Conservation (phyloP, 805 yeast genomes). For the Teunomyces panamensis region DNA sequence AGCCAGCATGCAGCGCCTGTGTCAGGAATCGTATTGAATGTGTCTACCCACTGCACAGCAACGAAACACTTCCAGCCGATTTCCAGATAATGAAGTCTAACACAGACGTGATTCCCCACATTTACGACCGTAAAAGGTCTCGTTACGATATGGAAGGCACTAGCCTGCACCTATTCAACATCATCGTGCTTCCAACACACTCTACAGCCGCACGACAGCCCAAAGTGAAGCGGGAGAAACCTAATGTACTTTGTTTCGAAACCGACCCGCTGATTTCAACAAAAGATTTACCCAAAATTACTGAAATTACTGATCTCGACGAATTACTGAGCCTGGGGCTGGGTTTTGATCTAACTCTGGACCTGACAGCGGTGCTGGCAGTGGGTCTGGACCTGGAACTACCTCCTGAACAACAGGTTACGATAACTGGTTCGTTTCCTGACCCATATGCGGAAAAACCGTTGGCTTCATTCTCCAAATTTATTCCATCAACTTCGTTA, state of each 20-base stretch:
- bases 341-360: too few species aligned
- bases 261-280: not conserved
- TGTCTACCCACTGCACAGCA: slow-evolving; percentile 9
- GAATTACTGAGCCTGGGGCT: not conserved
- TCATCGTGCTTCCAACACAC: slow-evolving; percentile 5
- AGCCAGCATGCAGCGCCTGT: slow-evolving; percentile 12
- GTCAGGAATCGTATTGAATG: slow-evolving; percentile 10
- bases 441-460: not conserved
- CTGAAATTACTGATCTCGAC: not conserved
- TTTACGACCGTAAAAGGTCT: not conserved
- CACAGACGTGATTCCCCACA: slow-evolving; percentile 6
- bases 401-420: not conserved
- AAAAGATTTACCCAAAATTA: not conserved
- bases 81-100: slow-evolving; percentile 5
- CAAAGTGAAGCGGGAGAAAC: not conserved
- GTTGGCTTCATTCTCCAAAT: slow-evolving; percentile 5
- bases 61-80: slow-evolving; percentile 8
- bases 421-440: not conserved
- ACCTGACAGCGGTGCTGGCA: too few species aligned
- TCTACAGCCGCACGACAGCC: not conserved
- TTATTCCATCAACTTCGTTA: slow-evolving; percentile 6
- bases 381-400: not conserved
- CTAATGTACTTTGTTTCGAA: not conserved
- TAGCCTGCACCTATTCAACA: slow-evolving; percentile 5
- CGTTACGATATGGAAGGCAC: not conserved